These are phyloP conservation scores for Ophiostoma tasmaniense DNA, from an alignment of 2,329 filamentous ascomycete species.

Conservation along the genomic window DNA sequence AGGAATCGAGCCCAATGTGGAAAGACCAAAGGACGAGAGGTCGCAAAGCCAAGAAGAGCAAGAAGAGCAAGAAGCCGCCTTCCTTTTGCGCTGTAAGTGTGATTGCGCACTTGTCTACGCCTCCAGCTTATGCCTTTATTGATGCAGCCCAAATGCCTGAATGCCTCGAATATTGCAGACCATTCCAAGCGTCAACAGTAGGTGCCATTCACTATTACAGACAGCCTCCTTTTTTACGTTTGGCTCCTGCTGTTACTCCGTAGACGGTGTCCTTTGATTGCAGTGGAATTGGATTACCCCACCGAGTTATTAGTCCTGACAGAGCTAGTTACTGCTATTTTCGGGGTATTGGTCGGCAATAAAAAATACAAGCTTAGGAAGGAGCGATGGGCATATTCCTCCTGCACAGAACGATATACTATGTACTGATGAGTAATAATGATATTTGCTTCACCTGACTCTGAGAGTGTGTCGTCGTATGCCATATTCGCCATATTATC, in stretches of 20 bases:
- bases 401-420: too few species aligned
- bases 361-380: not conserved
- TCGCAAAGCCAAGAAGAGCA: not conserved
- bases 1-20: not conserved
- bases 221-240: not conserved
- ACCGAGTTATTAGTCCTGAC: not conserved
- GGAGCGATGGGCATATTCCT: not conserved
- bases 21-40: not conserved
- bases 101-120: too few species aligned
- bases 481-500: too few species aligned
- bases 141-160: too few species aligned
- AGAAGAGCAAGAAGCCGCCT: not conserved
- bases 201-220: too few species aligned
- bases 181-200: too few species aligned
- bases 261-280: not conserved
- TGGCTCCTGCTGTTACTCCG: not conserved
- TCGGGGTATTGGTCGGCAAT: not conserved
- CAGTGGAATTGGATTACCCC: not conserved
- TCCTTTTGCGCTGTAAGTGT: too few species aligned
- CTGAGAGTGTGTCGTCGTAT: too few species aligned
- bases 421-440: too few species aligned
- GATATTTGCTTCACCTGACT: not conserved
- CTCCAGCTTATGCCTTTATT: too few species aligned
- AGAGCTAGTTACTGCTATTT: not conserved
- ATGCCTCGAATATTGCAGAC: not conserved